Conservation (phyloP, 2,329 filamentous ascomycete species). For the Scedosporium apiospermum region DNA sequence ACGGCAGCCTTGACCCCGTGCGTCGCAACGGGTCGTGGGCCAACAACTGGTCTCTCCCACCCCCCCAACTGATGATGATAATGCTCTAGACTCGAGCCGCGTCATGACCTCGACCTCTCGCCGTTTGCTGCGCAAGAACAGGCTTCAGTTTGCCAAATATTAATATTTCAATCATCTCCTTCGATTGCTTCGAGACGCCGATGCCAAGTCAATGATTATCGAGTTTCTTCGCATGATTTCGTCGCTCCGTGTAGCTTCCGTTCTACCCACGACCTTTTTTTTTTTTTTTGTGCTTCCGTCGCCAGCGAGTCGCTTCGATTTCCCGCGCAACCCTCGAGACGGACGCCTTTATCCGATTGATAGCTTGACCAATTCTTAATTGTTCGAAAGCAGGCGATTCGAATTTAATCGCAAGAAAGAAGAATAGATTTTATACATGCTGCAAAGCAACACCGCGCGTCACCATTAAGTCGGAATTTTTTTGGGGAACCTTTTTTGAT, state of each 20-base stretch:
- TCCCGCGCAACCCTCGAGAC: not conserved
- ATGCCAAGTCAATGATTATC: not conserved
- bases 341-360: not conserved
- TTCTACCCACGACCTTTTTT: too few species aligned
- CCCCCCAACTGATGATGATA: slow-evolving; percentile 2
- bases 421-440: not conserved
- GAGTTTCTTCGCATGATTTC: not conserved
- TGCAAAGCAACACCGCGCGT: not conserved
- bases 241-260: too few species aligned
- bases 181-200: not conserved
- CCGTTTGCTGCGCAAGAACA: slow-evolving; percentile 3
- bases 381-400: not conserved
- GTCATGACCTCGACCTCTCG: slow-evolving; percentile 5
- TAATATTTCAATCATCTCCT: not conserved
- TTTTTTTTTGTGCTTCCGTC: too few species aligned
- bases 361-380: not conserved
- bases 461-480: not conserved
- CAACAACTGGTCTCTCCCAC: not conserved
- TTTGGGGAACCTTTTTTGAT: not conserved
- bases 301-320: not conserved
- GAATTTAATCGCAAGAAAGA: not conserved
- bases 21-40: not conserved
- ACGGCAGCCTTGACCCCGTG: not conserved
- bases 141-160: not conserved
- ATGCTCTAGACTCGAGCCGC: slow-evolving; percentile 4